Percentiles rank a stretch among this genome's conserved stretches.
These are phyloP conservation scores for Ochetophila trinervis DNA, from an alignment of 306 rosid species.

Conservation along the genomic window DNA sequence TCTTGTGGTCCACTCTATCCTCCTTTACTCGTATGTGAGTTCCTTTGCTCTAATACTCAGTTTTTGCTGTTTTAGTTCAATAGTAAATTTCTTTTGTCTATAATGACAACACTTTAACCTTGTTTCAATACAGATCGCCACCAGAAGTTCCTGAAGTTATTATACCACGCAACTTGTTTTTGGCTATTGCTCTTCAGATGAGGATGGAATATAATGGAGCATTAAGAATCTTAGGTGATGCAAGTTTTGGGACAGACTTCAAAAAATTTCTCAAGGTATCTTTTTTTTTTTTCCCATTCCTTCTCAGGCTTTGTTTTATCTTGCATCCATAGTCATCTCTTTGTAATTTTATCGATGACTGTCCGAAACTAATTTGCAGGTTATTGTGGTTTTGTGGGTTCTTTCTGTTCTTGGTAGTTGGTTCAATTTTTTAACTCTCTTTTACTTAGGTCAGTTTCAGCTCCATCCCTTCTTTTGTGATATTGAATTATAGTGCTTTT, in stretches of 20 bases:
- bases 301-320: constrained; percentile 11
- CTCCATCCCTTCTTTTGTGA: constrained; percentile 4
- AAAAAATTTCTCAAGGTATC: constrained; percentile 45
- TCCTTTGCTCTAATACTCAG: not conserved
- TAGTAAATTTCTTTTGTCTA: not conserved
- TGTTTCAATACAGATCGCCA: constrained; percentile 36
- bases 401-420: constrained; percentile 38
- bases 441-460: constrained; percentile 48
- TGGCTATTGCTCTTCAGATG: constrained; percentile 34
- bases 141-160: constrained; percentile 30
- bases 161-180: constrained; percentile 35
- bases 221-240: constrained; percentile 28
- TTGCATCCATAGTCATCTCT: not conserved
- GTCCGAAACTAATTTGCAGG: constrained; percentile 39
- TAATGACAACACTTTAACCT: not conserved
- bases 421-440: constrained; percentile 38
- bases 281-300: constrained; percentile 23
- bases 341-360: constrained; percentile 28
- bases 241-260: constrained; percentile 42
- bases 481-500: not conserved
- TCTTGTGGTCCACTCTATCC: constrained; percentile 45
- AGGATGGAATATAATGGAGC: constrained; percentile 27
- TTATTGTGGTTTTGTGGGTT: constrained; percentile 33
- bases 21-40: constrained; percentile 44
- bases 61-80: not conserved